Conservation (phyloP, 1,139 yeast genomes). For the Yamadazyma membranifaciens region DNA sequence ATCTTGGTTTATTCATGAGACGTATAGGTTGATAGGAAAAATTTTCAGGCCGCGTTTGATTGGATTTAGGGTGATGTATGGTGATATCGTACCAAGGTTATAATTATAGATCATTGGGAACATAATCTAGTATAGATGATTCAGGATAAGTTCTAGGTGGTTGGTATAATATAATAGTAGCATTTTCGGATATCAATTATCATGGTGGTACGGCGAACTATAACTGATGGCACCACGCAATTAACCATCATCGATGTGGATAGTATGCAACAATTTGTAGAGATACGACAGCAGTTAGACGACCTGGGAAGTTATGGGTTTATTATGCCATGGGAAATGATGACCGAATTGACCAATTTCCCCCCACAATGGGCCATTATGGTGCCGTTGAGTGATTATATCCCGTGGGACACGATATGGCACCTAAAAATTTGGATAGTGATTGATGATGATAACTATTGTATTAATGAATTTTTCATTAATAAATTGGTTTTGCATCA, state of each 20-base stretch:
- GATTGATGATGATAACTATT: background rate
- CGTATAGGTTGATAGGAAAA: background rate
- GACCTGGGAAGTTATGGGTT: background rate
- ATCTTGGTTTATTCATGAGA: constrained; percentile 52
- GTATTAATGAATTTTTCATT: background rate
- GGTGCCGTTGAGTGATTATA: background rate
- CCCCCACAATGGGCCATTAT: constrained; percentile 1
- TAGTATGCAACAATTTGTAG: background rate
- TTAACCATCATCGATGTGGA: background rate
- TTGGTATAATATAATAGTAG: too few relatives aligned
- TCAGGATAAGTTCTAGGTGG: too few relatives aligned
- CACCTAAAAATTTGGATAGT: background rate
- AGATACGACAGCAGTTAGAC: background rate
- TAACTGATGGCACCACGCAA: background rate
- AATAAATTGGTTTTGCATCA: background rate
- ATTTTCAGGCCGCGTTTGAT: constrained; percentile 5
- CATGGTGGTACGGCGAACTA: too few relatives aligned
- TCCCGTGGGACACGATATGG: background rate
- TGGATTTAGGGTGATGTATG: background rate
- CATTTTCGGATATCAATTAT: too few relatives aligned
- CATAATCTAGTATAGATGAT: too few relatives aligned
- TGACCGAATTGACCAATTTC: background rate
- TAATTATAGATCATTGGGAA: too few relatives aligned
- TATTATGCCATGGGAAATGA: background rate
- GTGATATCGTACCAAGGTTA: too few relatives aligned